Conservation (phyloP, 2,329 filamentous ascomycete genomes). For the Magnaporthiopsis incrustans region DNA sequence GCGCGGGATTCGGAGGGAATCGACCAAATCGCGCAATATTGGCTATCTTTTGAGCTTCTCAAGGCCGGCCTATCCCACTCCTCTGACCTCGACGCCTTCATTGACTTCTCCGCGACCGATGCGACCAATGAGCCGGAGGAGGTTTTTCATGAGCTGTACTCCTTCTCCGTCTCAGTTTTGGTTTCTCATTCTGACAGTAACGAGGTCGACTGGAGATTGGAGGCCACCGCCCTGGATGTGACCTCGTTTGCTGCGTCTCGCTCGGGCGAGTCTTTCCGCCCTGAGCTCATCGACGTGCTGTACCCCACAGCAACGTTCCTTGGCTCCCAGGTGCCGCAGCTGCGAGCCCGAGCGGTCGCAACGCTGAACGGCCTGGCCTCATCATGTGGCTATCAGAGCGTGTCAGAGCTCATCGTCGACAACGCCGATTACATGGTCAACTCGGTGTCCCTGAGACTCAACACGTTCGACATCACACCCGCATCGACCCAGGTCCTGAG, state of each 20-base stretch:
- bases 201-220: conserved; percentile 59
- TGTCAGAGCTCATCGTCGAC: conserved; percentile 72
- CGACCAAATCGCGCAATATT: conserved; percentile 62
- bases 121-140: conserved; percentile 30
- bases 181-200: conserved; percentile 41
- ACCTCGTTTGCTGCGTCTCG: conserved; percentile 67
- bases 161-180: conserved; percentile 57
- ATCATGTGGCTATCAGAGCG: conserved; percentile 65
- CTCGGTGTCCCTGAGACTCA: conserved; percentile 78
- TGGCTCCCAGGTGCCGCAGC: conserved; percentile 56
- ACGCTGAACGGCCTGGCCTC: conserved; percentile 73
- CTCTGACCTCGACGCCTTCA: conserved; percentile 55
- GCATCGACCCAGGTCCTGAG: conserved; percentile 82
- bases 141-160: conserved; percentile 58
- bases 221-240: conserved; percentile 74
- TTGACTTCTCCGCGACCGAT: conserved; percentile 41
- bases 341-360: conserved; percentile 76
- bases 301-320: conserved; percentile 89
- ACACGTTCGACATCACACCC: conserved; percentile 85
- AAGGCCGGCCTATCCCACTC: conserved; percentile 45
- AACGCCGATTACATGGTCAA: conserved; percentile 98
- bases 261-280: conserved; percentile 60
- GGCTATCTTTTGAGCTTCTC: conserved; percentile 69
- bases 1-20: conserved; percentile 50
- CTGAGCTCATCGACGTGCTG: conserved; percentile 81